Evolutionary conservation across 2,329 filamentous ascomycete genomes (phyloP), one percentile per base, ranked within the genome.

Genomic region (Dichotomopilus funicola): DNA sequence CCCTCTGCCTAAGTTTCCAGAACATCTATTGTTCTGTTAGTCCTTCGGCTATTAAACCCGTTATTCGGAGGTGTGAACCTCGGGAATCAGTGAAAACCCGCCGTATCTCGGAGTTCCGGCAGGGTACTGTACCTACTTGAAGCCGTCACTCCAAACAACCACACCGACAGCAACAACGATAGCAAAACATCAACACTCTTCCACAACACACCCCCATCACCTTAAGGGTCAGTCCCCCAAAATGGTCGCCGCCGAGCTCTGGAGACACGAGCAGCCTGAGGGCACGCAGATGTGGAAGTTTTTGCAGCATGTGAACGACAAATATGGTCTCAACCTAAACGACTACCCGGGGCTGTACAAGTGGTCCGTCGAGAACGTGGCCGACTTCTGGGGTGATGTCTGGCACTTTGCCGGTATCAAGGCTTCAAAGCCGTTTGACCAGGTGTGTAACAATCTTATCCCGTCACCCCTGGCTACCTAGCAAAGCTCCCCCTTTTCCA

Each of bases 391-490:
- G 92, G 83, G 80, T 49, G 86, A 91, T 54, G 80, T 90, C 8
- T 96, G 91, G 91, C 77, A 88, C 43, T 91, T 87, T 70, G 88
- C 88, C 2, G 87, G 87, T 44, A 79, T 97, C 62, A 83, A 78
- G 60, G 82, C 88, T 5, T 87, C 87, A 31, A 76, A 75, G 64
- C 70, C 75, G 6, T 91, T 82, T 67, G 73, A 78, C 33, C 70
- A 80, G 72, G 86, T 88, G 67, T 56, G 73, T 71, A 35, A 9
- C 7, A 36, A 10, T 9, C 11, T 19, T 13, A 40, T 27, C 19
- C 19, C 19, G 19, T 27, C 19, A 27, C 51, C 50, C 44, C 42
- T 45, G 38, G 36, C 9, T 13, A 37, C 12, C 49, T 53, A 46
- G 37, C 37, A 46, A 35, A 27, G 13, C 13, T 42, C n/a, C 49